Evolutionary conservation across 768 basidiomycete species (phyloP).

Genomic region (Brasilioporus rufonigricans): DNA sequence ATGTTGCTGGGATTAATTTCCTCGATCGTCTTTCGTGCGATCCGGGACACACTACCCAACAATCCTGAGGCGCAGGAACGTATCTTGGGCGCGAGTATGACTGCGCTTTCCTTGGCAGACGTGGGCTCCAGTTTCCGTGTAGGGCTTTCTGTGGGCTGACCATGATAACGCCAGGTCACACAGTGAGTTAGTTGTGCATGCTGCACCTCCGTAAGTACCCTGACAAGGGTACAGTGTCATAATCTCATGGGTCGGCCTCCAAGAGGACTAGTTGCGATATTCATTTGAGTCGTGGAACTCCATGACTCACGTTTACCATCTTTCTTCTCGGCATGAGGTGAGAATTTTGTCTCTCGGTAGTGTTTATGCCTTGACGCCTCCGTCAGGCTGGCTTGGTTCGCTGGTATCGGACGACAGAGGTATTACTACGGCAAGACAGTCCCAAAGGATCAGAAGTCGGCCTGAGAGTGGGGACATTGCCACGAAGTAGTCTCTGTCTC

Average conservation of each 20-base stretch:
- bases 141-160: background rate
- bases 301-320: constrained; percentile 61
- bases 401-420: constrained; percentile 46
- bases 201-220: background rate
- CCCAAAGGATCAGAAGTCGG: constrained; percentile 12
- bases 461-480: background rate
- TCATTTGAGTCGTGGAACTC: constrained; percentile 58
- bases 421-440: constrained; percentile 37
- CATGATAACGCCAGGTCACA: constrained; percentile 41
- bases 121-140: constrained; percentile 39
- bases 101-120: constrained; percentile 67
- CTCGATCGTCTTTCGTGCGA: constrained; percentile 63
- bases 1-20: constrained; percentile 62
- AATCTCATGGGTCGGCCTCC: constrained; percentile 56
- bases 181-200: constrained; percentile 45
- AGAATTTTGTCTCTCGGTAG: background rate
- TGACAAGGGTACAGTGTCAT: constrained; percentile 45
- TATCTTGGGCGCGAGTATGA: constrained; percentile 60
- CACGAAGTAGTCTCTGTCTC: background rate
- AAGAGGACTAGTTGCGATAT: constrained; percentile 51
- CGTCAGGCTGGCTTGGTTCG: constrained; percentile 53
- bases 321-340: constrained; percentile 59
- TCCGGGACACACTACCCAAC: constrained; percentile 55
- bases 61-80: constrained; percentile 65
- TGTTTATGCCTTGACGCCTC: constrained; percentile 5